Evolutionary conservation across 352 stramenopile species (phyloP).

Genomic region (Thraustochytrium striatum): DNA sequence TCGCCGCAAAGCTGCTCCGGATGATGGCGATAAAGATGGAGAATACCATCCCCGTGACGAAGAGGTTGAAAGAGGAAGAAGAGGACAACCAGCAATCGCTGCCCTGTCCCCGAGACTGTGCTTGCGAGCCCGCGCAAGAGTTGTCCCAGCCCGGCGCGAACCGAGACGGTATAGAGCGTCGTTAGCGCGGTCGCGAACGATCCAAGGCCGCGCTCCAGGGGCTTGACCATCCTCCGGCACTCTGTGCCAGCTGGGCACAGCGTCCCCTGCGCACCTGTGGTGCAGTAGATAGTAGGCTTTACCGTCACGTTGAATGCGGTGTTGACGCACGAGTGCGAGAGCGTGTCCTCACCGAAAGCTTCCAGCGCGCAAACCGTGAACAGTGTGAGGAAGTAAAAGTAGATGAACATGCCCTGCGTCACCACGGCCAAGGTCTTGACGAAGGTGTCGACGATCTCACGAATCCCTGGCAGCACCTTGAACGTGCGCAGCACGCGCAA

Average conservation of each 20-base stretch:
- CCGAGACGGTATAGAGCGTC: constrained; percentile 5
- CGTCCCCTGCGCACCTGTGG: not conserved
- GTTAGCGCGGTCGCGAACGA: not conserved
- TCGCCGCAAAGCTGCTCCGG: constrained; percentile 15
- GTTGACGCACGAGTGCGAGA: not conserved
- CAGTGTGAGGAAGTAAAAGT: constrained; percentile 31
- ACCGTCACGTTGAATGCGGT: no score
- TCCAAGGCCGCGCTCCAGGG: not conserved
- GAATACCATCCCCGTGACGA: constrained; percentile 32
- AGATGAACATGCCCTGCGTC: not conserved
- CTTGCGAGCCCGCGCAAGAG: not conserved
- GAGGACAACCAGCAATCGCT: not conserved
- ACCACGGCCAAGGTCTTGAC: constrained; percentile 7
- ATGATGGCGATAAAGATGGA: constrained; percentile 33
- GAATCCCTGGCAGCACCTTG: constrained; percentile 17
- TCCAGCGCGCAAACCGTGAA: not conserved
- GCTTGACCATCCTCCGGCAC: not conserved
- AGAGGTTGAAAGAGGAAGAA: constrained; percentile 48
- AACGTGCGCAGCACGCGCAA: constrained; percentile 23
- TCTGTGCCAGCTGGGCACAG: not conserved
- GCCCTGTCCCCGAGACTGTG: not conserved
- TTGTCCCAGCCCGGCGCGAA: constrained; percentile 9
- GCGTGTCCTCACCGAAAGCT: not conserved
- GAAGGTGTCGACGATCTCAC: constrained; percentile 38
- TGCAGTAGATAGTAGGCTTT: not conserved